phyloP scores from a whole-genome alignment of 768 basidiomycete genomes.

The Melanogaster broomeanus region DNA sequence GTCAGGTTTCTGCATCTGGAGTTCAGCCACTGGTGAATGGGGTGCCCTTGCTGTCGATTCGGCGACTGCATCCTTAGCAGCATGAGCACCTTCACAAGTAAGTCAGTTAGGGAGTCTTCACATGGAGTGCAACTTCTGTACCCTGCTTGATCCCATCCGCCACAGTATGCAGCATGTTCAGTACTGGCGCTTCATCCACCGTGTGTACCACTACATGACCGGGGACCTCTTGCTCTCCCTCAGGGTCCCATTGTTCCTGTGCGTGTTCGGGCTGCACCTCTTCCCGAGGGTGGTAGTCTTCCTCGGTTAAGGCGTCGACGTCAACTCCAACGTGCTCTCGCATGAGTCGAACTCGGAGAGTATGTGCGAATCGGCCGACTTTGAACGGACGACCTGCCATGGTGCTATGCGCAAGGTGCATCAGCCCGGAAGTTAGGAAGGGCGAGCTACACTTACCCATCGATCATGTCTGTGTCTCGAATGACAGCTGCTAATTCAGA shows the following conservation, averaged over 20 bases:
- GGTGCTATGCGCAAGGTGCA: conserved; percentile 46
- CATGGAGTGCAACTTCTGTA: conserved; percentile 21
- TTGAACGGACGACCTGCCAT: conserved; percentile 96
- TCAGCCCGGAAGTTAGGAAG: neutral
- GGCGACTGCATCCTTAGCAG: conserved; percentile 38
- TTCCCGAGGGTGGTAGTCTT: conserved; percentile 60
- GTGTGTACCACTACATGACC: conserved; percentile 44
- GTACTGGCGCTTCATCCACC: conserved; percentile 35
- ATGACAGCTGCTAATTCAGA: conserved; percentile 94
- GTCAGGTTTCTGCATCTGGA: neutral
- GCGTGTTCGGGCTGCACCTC: conserved; percentile 51
- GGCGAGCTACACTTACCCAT: conserved; percentile 54
- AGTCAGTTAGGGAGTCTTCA: conserved; percentile 3
- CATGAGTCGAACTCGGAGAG: conserved; percentile 92
- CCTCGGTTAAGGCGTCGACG: conserved; percentile 84
- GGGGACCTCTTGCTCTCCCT: conserved; percentile 60
- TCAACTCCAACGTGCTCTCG: conserved; percentile 95
- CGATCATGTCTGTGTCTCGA: conserved; percentile 95
- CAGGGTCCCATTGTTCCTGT: conserved; percentile 73
- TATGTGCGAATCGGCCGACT: conserved; percentile 97
- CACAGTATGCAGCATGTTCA: conserved; percentile 37
- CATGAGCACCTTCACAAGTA: conserved; percentile 40
- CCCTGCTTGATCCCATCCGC: conserved; percentile 52
- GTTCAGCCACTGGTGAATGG: conserved; percentile 30
- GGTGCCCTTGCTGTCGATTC: conserved; percentile 38